These are phyloP conservation scores for Colletotrichum truncatum DNA, from an alignment of 2,329 filamentous ascomycete genomes.

Conservation along the genomic window DNA sequence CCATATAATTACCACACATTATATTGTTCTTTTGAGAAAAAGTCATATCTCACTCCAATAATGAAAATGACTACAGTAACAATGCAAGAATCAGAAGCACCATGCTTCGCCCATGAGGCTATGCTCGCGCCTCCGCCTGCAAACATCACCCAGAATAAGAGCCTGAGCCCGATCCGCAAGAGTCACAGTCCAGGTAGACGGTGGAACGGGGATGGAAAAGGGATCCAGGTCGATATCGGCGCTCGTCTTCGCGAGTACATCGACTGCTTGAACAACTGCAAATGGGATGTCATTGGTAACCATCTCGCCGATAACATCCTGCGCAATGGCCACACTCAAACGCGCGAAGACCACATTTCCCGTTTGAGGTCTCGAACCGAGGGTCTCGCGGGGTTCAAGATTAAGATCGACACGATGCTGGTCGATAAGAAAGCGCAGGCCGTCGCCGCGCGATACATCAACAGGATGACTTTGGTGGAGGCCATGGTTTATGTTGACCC, in stretches of 20 bases:
- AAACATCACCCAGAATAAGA: not conserved
- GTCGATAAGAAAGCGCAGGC: conserved; percentile 18
- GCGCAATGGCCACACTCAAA: conserved; percentile 20
- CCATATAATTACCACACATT: no score
- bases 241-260: conserved; percentile 26
- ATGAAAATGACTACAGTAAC: conserved; percentile 17
- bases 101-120: conserved; percentile 25
- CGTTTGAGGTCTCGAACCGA: conserved; percentile 12
- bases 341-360: conserved; percentile 21
- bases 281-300: conserved; percentile 18
- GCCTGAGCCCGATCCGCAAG: conserved; percentile 3
- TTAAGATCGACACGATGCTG: conserved; percentile 24
- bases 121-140: not conserved
- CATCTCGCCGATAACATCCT: conserved; percentile 18
- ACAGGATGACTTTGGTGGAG: conserved; percentile 7
- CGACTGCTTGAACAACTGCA: conserved; percentile 25
- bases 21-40: no score
- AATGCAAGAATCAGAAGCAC: conserved; percentile 16
- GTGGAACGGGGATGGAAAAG: conserved; percentile 22
- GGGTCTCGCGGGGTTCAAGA: not conserved
- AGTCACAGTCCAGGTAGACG: conserved; percentile 5
- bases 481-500: not conserved
- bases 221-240: conserved; percentile 22
- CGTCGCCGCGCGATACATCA: conserved; percentile 23
- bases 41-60: not conserved